phyloP scores from a whole-genome alignment of 2,329 filamentous ascomycete species.

The Boeremia exigua region DNA sequence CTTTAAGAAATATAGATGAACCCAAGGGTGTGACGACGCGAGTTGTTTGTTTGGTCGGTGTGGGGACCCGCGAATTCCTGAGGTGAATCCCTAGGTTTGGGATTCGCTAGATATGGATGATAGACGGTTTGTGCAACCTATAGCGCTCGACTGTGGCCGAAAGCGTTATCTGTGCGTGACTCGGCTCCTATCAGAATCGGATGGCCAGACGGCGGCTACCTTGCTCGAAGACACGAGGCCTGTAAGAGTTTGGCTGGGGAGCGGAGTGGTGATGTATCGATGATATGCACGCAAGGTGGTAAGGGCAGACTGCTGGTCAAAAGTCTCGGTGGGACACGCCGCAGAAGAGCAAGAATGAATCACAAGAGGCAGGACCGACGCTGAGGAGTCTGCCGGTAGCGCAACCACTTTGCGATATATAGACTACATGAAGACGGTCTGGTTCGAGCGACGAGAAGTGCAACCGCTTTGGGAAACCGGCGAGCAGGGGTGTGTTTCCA shows the following conservation, averaged over 20 bases:
- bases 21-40: slow-evolving; percentile 10
- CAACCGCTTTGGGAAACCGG: slow-evolving; percentile 11
- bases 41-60: slow-evolving; percentile 28
- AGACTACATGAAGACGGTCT: slow-evolving; percentile 11
- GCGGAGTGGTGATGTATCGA: slow-evolving; percentile 14
- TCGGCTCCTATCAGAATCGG: slow-evolving; percentile 15
- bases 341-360: not conserved
- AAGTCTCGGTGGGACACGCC: slow-evolving; percentile 12
- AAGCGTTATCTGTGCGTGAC: slow-evolving; percentile 20
- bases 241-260: slow-evolving; percentile 1
- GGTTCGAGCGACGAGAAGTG: slow-evolving; percentile 14
- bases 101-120: slow-evolving; percentile 35
- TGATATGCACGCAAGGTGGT: slow-evolving; percentile 2
- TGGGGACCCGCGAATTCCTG: slow-evolving; percentile 34
- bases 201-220: slow-evolving; percentile 3
- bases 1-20: slow-evolving; percentile 20
- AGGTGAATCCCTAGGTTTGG: slow-evolving; percentile 25
- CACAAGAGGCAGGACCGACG: slow-evolving; percentile 3
- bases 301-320: slow-evolving; percentile 8
- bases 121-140: slow-evolving; percentile 29
- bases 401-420: slow-evolving; percentile 20
- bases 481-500: slow-evolving; percentile 20
- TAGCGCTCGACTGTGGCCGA: slow-evolving; percentile 20
- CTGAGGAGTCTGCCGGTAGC: slow-evolving; percentile 7
- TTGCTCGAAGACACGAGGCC: slow-evolving; percentile 12